Conservation (phyloP, 768 basidiomycete genomes). For the Boletales sp. region DNA sequence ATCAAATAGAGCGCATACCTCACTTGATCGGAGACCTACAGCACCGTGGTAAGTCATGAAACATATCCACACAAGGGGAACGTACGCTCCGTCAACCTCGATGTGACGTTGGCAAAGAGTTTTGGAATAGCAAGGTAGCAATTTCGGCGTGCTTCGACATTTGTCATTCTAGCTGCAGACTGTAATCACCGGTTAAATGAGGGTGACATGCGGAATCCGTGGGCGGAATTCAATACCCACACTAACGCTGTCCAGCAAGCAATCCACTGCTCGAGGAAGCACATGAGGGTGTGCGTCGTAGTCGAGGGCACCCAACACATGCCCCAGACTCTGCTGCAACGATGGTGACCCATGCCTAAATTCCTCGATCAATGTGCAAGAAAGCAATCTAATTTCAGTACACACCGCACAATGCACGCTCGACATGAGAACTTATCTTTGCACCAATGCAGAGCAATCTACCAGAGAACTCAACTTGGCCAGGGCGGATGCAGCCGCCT, state of each 20-base stretch:
- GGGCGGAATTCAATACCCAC: constrained; percentile 26
- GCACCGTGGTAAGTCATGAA: constrained; percentile 8
- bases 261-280: constrained; percentile 50
- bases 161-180: constrained; percentile 35
- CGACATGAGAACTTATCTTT: constrained; percentile 59
- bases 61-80: constrained; percentile 10
- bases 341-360: constrained; percentile 47
- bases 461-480: constrained; percentile 62
- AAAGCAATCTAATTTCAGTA: constrained; percentile 15
- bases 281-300: constrained; percentile 56
- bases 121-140: constrained; percentile 44
- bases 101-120: constrained; percentile 44
- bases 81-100: constrained; percentile 45
- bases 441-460: constrained; percentile 60
- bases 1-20: constrained; percentile 48
- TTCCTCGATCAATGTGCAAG: constrained; percentile 61
- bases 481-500: constrained; percentile 71
- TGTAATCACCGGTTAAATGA: constrained; percentile 22
- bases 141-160: constrained; percentile 60
- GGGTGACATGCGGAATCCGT: constrained; percentile 20
- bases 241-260: constrained; percentile 59
- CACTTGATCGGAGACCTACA: constrained; percentile 46
- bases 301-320: constrained; percentile 63
- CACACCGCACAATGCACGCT: constrained; percentile 8
- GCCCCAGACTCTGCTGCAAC: constrained; percentile 72